These are phyloP conservation scores for Blastomyces gilchristii DNA, from an alignment of 2,329 filamentous ascomycete genomes.

Conservation along the genomic window DNA sequence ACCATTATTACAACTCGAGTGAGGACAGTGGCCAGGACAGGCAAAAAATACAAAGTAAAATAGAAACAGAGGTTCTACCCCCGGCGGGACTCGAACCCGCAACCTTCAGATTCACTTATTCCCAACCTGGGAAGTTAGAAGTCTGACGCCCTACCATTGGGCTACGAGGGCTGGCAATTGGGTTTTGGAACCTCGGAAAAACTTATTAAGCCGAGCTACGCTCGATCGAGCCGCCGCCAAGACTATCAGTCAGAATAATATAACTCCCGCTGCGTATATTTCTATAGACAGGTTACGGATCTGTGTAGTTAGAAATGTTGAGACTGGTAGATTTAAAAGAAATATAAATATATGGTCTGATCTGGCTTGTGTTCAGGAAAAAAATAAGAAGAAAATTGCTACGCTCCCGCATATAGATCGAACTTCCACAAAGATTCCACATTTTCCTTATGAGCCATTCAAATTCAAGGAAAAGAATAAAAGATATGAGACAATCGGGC, in stretches of 20 bases:
- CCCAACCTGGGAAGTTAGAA: background rate
- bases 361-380: background rate
- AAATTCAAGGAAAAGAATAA: too few relatives aligned
- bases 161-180: constrained; percentile 1
- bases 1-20: too few relatives aligned
- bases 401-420: too few relatives aligned
- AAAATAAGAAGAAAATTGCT: too few relatives aligned
- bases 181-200: background rate
- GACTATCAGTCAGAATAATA: too few relatives aligned
- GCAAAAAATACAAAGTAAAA: too few relatives aligned
- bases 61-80: background rate
- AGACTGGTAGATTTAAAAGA: background rate
- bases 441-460: too few relatives aligned
- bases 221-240: too few relatives aligned
- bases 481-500: background rate
- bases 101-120: background rate
- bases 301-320: background rate
- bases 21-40: too few relatives aligned
- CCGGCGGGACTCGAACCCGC: constrained; percentile 5
- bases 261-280: too few relatives aligned
- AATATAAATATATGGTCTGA: background rate
- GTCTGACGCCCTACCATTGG: constrained; percentile 7
- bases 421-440: too few relatives aligned
- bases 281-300: too few relatives aligned
- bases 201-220: background rate